phyloP scores from a whole-genome alignment of 805 yeast genomes.

The Wickerhamomyces chambardii region DNA sequence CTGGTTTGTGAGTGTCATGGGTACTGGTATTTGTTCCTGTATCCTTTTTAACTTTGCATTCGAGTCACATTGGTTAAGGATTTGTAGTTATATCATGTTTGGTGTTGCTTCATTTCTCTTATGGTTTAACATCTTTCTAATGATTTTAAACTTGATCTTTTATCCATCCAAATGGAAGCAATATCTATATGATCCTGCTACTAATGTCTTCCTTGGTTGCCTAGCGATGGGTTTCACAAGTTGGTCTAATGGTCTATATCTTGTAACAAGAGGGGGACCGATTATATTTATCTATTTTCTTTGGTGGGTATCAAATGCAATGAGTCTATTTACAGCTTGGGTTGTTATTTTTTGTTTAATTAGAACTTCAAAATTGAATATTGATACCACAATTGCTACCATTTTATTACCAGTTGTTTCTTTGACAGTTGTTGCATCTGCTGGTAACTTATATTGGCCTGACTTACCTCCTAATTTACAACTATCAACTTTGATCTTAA shows the following conservation, averaged over 20 bases:
- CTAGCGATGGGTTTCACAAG: slow-evolving; percentile 75
- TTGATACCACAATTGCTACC: slow-evolving; percentile 40
- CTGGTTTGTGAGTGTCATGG: slow-evolving; percentile 81
- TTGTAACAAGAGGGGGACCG: slow-evolving; percentile 25
- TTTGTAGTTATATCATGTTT: slow-evolving; percentile 55
- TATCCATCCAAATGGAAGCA: slow-evolving; percentile 19
- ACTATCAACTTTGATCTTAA: slow-evolving; percentile 41
- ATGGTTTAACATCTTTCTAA: slow-evolving; percentile 30
- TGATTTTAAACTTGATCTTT: slow-evolving; percentile 28
- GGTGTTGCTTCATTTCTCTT: slow-evolving; percentile 44
- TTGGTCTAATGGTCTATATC: slow-evolving; percentile 45
- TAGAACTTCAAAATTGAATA: slow-evolving; percentile 22
- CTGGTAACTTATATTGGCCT: slow-evolving; percentile 48
- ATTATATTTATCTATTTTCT: slow-evolving; percentile 44
- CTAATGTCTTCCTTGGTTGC: slow-evolving; percentile 67
- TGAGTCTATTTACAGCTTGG: slow-evolving; percentile 54
- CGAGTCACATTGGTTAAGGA: slow-evolving; percentile 45
- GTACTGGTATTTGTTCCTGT: slow-evolving; percentile 64
- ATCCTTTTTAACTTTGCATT: slow-evolving; percentile 62
- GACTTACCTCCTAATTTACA: slow-evolving; percentile 36
- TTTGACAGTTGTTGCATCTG: slow-evolving; percentile 63
- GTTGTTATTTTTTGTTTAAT: slow-evolving; percentile 37
- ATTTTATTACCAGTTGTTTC: slow-evolving; percentile 73
- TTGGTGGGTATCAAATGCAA: slow-evolving; percentile 64
- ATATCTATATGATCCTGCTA: slow-evolving; percentile 29